Conservation (phyloP, 345 rosid genomes). For the Excoecaria agallocha region DNA sequence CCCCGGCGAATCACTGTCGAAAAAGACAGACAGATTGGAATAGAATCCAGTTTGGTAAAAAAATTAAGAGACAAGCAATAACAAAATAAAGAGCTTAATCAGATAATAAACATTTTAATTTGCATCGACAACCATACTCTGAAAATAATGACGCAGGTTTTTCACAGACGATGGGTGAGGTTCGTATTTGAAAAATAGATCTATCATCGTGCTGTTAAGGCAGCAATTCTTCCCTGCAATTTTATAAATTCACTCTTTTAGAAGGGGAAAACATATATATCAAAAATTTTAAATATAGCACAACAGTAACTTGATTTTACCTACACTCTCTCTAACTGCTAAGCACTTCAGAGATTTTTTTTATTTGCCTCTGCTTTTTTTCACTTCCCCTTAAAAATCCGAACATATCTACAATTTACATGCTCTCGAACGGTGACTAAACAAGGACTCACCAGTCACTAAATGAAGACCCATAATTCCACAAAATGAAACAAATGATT, state of each 20-base stretch:
- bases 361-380: neutral
- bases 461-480: no score
- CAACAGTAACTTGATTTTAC: neutral
- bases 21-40: neutral
- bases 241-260: constrained; percentile 10
- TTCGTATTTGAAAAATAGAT: constrained; percentile 67
- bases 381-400: neutral
- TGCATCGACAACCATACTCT: constrained; percentile 47
- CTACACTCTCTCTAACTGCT: neutral
- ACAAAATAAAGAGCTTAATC: constrained; percentile 6
- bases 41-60: neutral
- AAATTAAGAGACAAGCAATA: neutral
- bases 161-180: constrained; percentile 91
- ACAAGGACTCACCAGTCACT: neutral
- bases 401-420: neutral
- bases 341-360: neutral
- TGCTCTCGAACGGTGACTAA: neutral
- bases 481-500: no score
- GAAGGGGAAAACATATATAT: neutral
- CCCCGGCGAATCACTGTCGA: constrained; percentile 87
- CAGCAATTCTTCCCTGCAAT: constrained; percentile 80
- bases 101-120: neutral
- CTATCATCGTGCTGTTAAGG: constrained; percentile 62
- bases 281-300: neutral
- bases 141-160: constrained; percentile 87